Base-by-base conservation (phyloP, 768 basidiomycete species). In the Tulasnella sp. region DNA sequence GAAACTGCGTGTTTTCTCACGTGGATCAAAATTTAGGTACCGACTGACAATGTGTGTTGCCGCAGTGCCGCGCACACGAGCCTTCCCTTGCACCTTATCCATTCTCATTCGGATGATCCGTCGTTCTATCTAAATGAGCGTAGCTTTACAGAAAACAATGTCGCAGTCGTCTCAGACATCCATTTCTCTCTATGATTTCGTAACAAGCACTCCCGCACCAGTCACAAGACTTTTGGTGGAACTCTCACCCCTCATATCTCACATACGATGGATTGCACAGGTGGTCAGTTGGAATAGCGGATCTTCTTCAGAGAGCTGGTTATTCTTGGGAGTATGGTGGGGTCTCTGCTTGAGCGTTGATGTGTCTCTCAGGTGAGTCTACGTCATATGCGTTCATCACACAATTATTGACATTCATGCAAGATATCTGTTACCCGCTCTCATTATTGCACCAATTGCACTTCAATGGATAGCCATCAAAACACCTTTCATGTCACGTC, bases 261-360 rank as follows among this genome's bases (percentile, higher is more conserved):
- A 57, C 16, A 28, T 72, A 7, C 69, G 76, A 10, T 66, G 66
- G 50, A 28, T 64, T 0, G 61, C 71, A 2, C 72, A 83, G 59
- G 62, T 79, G 1, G 27, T 75, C 28, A 73, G 69, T 57, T 88
- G 85, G 83, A 66, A 70, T 33, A 60, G 70, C 0, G 63, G 55
- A 1, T 34, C 68, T 9, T 75, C 73, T 71, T 73, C 78, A 58
- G 74, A 83, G 46, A 72, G 77, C 45, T 81, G 73, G 69, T 73
- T 91, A 3, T 63, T 73, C 1, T 66, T 93, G 37, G 81, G 73
- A 0, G 61, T 63, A 1, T 91, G 85, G 85, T 92, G 88, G 84
- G 75, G 73, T 0, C 22, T 78, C 16, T 88, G 84, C 66, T 67
- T 91, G 49, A 69, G 81, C 39, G 64, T 73, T 1, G 70, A 72